These are phyloP conservation scores for Candida freyschussii DNA, from an alignment of 1,139 yeast genomes.

Conservation along the genomic window DNA sequence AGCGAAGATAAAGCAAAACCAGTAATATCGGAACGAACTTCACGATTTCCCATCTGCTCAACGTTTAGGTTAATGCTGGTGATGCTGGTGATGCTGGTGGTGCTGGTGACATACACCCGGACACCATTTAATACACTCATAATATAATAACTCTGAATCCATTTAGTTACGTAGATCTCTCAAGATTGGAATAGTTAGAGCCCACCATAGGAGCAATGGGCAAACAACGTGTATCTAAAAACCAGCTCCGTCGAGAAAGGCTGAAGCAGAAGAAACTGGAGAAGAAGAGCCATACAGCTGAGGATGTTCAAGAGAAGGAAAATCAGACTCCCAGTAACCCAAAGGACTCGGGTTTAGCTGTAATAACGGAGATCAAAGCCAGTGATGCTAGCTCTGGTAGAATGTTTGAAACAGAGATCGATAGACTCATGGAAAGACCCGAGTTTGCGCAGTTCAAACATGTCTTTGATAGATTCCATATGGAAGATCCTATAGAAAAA, in stretches of 20 bases:
- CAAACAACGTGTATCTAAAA: slow-evolving; percentile 39
- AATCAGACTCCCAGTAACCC: too few relatives aligned
- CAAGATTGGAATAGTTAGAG: too few relatives aligned
- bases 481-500: slow-evolving; percentile 18
- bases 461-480: slow-evolving; percentile 41
- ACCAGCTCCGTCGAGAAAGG: slow-evolving; percentile 60
- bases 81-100: too few relatives aligned
- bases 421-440: slow-evolving; percentile 32
- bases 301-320: too few relatives aligned
- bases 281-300: slow-evolving; percentile 1
- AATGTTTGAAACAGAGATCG: slow-evolving; percentile 25
- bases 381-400: too few relatives aligned
- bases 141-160: too few relatives aligned
- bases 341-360: too few relatives aligned
- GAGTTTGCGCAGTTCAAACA: slow-evolving; percentile 37
- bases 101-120: slow-evolving; percentile 8
- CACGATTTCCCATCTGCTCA: too few relatives aligned
- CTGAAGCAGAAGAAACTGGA: slow-evolving; percentile 44
- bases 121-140: slow-evolving; percentile 7
- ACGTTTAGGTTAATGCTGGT: too few relatives aligned
- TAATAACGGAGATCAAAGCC: too few relatives aligned
- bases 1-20: slow-evolving; percentile 7
- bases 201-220: neutral
- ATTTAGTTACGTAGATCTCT: too few relatives aligned
- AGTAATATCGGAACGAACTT: too few relatives aligned